Base-by-base conservation (phyloP, 2,329 filamentous ascomycete genomes). In the Aspergillus viridinutans region DNA sequence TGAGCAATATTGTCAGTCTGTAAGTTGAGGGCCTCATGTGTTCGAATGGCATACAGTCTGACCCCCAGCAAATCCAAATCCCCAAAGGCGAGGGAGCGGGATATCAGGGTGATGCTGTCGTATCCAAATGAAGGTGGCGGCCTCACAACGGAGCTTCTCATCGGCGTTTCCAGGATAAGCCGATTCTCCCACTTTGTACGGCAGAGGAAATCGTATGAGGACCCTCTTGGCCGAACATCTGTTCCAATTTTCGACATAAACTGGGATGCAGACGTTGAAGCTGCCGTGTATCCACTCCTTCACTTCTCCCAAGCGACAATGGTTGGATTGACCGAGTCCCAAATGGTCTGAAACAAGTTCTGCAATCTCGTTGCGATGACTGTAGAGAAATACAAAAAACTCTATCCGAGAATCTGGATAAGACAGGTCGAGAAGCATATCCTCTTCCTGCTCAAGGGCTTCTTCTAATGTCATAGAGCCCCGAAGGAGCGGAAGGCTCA, bases 141-240 rank as follows among this genome's bases (percentile, higher is more conserved):
- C 74, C 64, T 78, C 75, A 56, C 64, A 79, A 20, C 66, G 65
- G 32, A 70, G 52, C 50, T 80, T 80, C 65, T 80, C 76, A 35
- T 80, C 72, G 14, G 71, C 68, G 45, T 71, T 78, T 12, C 76
- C 77, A 12, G 75, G 74, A 55, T 65, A 51, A 25, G 48, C 57
- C 14, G 53, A 55, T 54, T 78, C 77, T 9, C 75, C 76, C 4
- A 76, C 61, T 52, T 72, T 58, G 47, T 67, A 69, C 14, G 67
- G 64, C 20, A 70, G 53, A 12, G 64, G 68, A 28, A 69, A 65
- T 49, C 66, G 47, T 29, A 70, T 53, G 6, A 69, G 47, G 4
- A 63, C 56, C 14, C 55, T 57, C 17, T 61, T 72, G 59, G 70
- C 48, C 12, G 48, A 25, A 35, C 20, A 21, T 28, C n/a, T 28